Percentiles rank a stretch among this genome's conserved stretches.
Conservation (phyloP, 2,329 filamentous ascomycete genomes). For the Xylariaceae sp. region DNA sequence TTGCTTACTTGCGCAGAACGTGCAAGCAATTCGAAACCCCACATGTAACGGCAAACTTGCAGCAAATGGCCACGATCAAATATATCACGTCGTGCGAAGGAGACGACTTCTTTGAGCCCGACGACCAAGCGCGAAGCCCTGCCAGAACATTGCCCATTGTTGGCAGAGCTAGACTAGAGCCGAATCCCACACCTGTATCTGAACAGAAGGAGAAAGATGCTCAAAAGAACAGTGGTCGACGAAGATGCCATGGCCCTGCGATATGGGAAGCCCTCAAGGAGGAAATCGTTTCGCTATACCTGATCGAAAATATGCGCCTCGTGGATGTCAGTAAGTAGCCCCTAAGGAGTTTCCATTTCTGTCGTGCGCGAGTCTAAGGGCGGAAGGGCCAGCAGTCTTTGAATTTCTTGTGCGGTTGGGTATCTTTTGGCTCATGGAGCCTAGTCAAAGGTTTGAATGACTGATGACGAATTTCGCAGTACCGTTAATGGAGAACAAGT, state of each 20-base stretch:
- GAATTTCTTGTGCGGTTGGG: too few species aligned
- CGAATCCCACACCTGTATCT: not conserved
- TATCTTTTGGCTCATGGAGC: too few species aligned
- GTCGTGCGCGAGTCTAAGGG: not conserved
- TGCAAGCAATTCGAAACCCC: too few species aligned
- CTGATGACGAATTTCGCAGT: too few species aligned
- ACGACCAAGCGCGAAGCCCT: too few species aligned
- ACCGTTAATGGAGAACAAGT: conserved; percentile 24
- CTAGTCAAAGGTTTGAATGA: too few species aligned
- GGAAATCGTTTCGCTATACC: conserved; percentile 27
- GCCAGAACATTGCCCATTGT: conserved; percentile 3
- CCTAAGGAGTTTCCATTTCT: not conserved
- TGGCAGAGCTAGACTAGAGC: conserved; percentile 1
- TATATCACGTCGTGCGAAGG: too few species aligned
- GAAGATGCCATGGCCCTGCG: conserved; percentile 23
- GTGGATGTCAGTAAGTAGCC: conserved; percentile 25
- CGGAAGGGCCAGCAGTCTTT: not conserved
- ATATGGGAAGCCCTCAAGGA: conserved; percentile 20
- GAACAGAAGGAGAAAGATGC: conserved; percentile 1
- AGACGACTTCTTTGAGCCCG: conserved; percentile 1
- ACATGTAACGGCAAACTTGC: too few species aligned
- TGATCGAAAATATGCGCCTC: conserved; percentile 28
- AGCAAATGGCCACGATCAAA: too few species aligned
- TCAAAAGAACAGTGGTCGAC: conserved; percentile 16
- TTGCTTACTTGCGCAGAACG: too few species aligned